A percentile compares a stretch with the other conserved stretches of the same genome.
Evolutionary conservation across 2,329 filamentous ascomycete species (phyloP).

Genomic region (Ophiocordyceps robertsii): DNA sequence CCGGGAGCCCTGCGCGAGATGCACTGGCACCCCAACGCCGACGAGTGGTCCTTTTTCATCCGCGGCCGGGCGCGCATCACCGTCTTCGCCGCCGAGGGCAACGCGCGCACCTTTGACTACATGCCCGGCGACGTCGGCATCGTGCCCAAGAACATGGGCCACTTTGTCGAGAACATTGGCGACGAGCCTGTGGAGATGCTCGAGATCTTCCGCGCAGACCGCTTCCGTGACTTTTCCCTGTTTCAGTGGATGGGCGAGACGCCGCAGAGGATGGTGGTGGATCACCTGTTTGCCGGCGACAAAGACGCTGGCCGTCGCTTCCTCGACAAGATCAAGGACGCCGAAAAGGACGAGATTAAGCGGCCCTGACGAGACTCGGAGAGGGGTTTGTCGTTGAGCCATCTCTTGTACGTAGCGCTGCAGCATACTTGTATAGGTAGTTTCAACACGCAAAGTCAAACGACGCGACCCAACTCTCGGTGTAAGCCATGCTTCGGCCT

Average conservation of each 20-base stretch:
- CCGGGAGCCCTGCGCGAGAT: constrained; percentile 65
- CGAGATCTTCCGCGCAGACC: constrained; percentile 59
- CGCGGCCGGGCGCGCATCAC: constrained; percentile 58
- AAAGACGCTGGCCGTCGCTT: constrained; percentile 48
- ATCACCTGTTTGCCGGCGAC: constrained; percentile 52
- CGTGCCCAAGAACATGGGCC: constrained; percentile 63
- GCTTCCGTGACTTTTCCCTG: constrained; percentile 59
- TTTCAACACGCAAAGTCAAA: no score
- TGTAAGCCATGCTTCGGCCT: no score
- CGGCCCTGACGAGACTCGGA: background rate
- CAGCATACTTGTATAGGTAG: no score
- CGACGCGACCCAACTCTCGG: no score
- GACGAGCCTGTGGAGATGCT: constrained; percentile 63
- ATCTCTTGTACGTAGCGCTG: no score
- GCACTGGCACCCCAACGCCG: constrained; percentile 70
- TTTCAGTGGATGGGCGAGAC: constrained; percentile 69
- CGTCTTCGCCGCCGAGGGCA: constrained; percentile 57
- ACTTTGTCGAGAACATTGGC: constrained; percentile 74
- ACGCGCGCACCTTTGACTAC: constrained; percentile 65
- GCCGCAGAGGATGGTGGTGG: constrained; percentile 49
- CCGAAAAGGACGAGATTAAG: constrained; percentile 40
- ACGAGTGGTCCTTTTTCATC: constrained; percentile 75
- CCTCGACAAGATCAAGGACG: constrained; percentile 45
- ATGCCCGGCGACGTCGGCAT: constrained; percentile 63
- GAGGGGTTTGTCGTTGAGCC: no score